A percentile compares a stretch with the other conserved stretches of the same genome.
Conservation (phyloP, 2,329 filamentous ascomycete genomes). For the Sarocladium oryzae region DNA sequence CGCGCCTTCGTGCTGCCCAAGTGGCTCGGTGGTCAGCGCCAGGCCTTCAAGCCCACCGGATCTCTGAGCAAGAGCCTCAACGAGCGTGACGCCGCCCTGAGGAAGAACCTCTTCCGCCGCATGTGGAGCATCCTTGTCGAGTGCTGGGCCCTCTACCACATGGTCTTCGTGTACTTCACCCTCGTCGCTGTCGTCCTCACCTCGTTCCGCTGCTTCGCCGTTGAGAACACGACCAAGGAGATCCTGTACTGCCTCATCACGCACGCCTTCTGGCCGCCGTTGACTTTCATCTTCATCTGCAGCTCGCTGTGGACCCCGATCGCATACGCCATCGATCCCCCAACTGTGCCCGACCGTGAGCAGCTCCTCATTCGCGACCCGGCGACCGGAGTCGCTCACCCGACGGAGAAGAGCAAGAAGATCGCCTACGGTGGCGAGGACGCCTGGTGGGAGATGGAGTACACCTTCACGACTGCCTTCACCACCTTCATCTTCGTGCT, state of each 20-base stretch:
- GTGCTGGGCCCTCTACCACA: slow-evolving; percentile 49
- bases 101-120: slow-evolving; percentile 46
- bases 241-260: slow-evolving; percentile 48
- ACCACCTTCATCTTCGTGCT: slow-evolving; percentile 43
- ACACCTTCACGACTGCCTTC: slow-evolving; percentile 42
- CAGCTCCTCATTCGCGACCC: slow-evolving; percentile 48
- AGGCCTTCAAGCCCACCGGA: slow-evolving; percentile 56
- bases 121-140: slow-evolving; percentile 49
- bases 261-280: slow-evolving; percentile 56
- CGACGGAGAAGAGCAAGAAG: slow-evolving; percentile 44
- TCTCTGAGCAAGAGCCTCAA: slow-evolving; percentile 49
- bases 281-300: slow-evolving; percentile 50
- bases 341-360: slow-evolving; percentile 50
- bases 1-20: slow-evolving; percentile 51
- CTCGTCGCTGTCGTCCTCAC: slow-evolving; percentile 43
- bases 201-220: slow-evolving; percentile 42
- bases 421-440: slow-evolving; percentile 47
- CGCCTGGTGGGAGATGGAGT: slow-evolving; percentile 50
- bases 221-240: slow-evolving; percentile 28
- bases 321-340: slow-evolving; percentile 54
- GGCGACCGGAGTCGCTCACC: slow-evolving; percentile 48
- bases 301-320: slow-evolving; percentile 53
- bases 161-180: slow-evolving; percentile 47
- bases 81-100: slow-evolving; percentile 47
- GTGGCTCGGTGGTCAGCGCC: slow-evolving; percentile 52